phyloP scores from a whole-genome alignment of 257 asterid genomes.

The Jacaranda copaia region DNA sequence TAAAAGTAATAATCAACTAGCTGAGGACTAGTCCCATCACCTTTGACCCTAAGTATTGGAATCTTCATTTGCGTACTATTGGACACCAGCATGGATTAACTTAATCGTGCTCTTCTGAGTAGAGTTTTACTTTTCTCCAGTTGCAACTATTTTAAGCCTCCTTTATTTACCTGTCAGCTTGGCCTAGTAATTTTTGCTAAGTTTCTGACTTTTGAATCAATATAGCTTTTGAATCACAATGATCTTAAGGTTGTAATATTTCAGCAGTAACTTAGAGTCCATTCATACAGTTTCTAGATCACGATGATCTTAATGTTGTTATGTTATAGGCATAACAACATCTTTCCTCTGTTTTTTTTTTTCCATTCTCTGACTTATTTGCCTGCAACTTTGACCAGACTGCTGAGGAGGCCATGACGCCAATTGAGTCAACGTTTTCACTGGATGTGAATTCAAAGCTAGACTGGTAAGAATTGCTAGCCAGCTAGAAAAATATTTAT shows the following conservation, averaged over 20 bases:
- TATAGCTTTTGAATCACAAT: not conserved
- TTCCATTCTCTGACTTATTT: constrained; percentile 26
- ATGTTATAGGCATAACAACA: constrained; percentile 6
- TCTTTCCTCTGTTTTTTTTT: constrained; percentile 16
- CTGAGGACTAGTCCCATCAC: not conserved
- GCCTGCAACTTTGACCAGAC: constrained; percentile 49
- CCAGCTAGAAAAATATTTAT: not conserved
- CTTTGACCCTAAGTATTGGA: not conserved
- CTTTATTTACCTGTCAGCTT: not conserved
- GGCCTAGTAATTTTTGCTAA: not conserved
- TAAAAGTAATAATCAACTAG: not conserved
- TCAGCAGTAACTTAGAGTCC: not conserved
- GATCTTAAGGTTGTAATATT: constrained; percentile 11
- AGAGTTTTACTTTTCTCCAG: not conserved
- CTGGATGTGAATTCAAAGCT: constrained; percentile 75
- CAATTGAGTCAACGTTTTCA: constrained; percentile 80
- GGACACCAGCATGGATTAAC: no score
- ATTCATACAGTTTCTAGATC: constrained; percentile 5
- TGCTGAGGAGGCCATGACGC: constrained; percentile 88
- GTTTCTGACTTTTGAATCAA: constrained; percentile 3
- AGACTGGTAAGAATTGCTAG: constrained; percentile 59
- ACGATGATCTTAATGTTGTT: constrained; percentile 14
- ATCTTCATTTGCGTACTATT: not conserved
- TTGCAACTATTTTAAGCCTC: not conserved
- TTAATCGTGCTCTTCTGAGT: not conserved